Evolutionary conservation across 805 yeast genomes (phyloP), one percentile per base, ranked within the genome.

Genomic region (Peterozyma toletana): DNA sequence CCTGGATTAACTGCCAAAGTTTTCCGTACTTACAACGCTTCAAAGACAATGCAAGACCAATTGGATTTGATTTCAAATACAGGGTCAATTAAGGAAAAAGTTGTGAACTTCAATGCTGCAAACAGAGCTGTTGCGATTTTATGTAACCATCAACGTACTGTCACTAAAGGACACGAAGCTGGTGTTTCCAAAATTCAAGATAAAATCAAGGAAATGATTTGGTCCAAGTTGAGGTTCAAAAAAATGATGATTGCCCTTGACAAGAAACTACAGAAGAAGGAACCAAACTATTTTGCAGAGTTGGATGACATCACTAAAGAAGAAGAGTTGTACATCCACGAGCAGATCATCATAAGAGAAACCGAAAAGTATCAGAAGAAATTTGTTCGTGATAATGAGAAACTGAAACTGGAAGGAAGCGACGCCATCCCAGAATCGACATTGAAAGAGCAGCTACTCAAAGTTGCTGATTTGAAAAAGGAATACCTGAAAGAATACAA

Each of bases 91-190:
- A 83, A 85, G 18, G 97, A 90, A 59, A 91, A 88, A 55, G 81
- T 90, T 41, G 81, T 90, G 45, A 80, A 77, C 48, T 90, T 83
- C 64, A 90, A 91, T 63, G 96, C 96, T 16, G 98, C 98, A 1
- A 90, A 90, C 60, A 78, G 97, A 63, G 84, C 91, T 2, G 98
- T 90, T 47, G 98, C 98, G 5, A 88, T 90, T 48, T 68, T 90
- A 55, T 90, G 98, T 84, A 90, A 90, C 71, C 98, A 90, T 75
- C 98, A 90, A 72, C 81, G 96, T 63, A 79, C 96, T 15, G 89
- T 90, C 9, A 77, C 89, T 40, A 91, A 90, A 59, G 78, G 78
- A 4, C 97, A 91, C 57, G 95, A 85, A 39, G 76, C 77, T 18
- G 72, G 89, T 5, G 87, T 91, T 48, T 86, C 79, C 51, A 87